These are phyloP conservation scores for Ogataea sp. DNA, from an alignment of 805 yeast species.

Conservation along the genomic window DNA sequence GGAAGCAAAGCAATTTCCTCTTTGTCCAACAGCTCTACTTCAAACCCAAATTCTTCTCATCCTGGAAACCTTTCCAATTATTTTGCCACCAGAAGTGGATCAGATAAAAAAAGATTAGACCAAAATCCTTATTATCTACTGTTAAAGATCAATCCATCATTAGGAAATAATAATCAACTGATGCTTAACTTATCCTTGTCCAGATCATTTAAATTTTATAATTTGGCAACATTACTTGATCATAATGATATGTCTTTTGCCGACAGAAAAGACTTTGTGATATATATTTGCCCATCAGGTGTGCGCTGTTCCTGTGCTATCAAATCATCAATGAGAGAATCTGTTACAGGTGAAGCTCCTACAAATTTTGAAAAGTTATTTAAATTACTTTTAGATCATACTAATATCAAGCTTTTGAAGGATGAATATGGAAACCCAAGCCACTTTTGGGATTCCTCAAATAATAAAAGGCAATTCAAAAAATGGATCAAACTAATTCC, in stretches of 20 bases:
- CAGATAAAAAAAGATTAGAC: background rate
- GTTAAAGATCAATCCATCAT: slow-evolving; percentile 38
- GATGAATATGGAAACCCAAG: slow-evolving; percentile 14
- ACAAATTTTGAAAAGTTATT: slow-evolving; percentile 28
- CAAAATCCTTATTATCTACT: slow-evolving; percentile 20
- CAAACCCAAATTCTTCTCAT: too few relatives aligned
- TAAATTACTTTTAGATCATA: slow-evolving; percentile 29
- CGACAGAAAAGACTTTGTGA: slow-evolving; percentile 26
- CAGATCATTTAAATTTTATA: slow-evolving; percentile 10
- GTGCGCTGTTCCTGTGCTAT: slow-evolving; percentile 36
- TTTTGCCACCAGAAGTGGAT: slow-evolving; percentile 11
- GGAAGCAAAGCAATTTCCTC: too few relatives aligned
- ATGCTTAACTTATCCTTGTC: slow-evolving; percentile 25
- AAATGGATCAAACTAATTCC: slow-evolving; percentile 67
- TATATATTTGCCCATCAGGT: slow-evolving; percentile 50
- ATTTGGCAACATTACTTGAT: slow-evolving; percentile 9
- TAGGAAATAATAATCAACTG: slow-evolving; percentile 38
- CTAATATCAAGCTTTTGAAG: slow-evolving; percentile 14
- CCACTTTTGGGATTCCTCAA: background rate
- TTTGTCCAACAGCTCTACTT: too few relatives aligned
- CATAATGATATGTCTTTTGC: slow-evolving; percentile 9
- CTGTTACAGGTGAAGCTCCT: slow-evolving; percentile 32
- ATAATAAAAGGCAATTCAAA: slow-evolving; percentile 3
- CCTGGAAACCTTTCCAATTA: too few relatives aligned
- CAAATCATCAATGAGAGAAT: slow-evolving; percentile 24